These are phyloP conservation scores for Neocucurbitaria cava DNA, from an alignment of 2,329 filamentous ascomycete species.

Conservation along the genomic window DNA sequence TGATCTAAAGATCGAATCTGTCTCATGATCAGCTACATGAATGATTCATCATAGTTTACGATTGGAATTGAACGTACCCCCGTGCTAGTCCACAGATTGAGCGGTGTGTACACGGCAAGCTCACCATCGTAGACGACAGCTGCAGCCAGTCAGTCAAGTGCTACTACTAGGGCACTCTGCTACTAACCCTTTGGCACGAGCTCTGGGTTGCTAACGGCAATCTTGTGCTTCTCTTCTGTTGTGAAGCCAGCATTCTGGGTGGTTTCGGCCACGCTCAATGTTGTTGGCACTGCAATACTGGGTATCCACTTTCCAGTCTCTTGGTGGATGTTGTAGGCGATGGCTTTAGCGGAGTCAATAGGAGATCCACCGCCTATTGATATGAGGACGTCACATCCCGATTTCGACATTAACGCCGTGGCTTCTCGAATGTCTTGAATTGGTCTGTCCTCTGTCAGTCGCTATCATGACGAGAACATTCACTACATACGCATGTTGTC, in stretches of 20 bases:
- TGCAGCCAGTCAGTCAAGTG: constrained; percentile 31
- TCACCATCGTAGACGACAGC: constrained; percentile 62
- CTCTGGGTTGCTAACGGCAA: constrained; percentile 55
- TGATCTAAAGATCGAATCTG: constrained; percentile 62
- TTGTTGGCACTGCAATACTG: constrained; percentile 49
- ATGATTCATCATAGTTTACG: background rate
- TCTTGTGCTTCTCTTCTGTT: constrained; percentile 58
- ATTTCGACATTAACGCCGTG: constrained; percentile 43
- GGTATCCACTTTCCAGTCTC: constrained; percentile 48
- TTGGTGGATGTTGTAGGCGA: constrained; percentile 48
- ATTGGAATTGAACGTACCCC: constrained; percentile 41
- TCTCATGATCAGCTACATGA: constrained; percentile 4
- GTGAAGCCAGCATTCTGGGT: constrained; percentile 62
- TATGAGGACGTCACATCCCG: constrained; percentile 45
- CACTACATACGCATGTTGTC: constrained; percentile 58
- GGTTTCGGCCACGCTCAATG: constrained; percentile 61
- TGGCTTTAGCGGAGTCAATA: constrained; percentile 56
- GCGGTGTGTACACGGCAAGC: constrained; percentile 60
- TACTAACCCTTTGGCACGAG: constrained; percentile 49
- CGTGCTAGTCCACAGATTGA: constrained; percentile 59
- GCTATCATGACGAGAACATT: background rate
- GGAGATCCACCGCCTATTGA: constrained; percentile 58
- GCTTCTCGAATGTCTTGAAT: constrained; percentile 47
- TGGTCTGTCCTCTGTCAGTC: constrained; percentile 32
- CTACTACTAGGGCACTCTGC: background rate